These are phyloP conservation scores for Leptographium radiaticola DNA, from an alignment of 2,329 filamentous ascomycete genomes.

Conservation along the genomic window DNA sequence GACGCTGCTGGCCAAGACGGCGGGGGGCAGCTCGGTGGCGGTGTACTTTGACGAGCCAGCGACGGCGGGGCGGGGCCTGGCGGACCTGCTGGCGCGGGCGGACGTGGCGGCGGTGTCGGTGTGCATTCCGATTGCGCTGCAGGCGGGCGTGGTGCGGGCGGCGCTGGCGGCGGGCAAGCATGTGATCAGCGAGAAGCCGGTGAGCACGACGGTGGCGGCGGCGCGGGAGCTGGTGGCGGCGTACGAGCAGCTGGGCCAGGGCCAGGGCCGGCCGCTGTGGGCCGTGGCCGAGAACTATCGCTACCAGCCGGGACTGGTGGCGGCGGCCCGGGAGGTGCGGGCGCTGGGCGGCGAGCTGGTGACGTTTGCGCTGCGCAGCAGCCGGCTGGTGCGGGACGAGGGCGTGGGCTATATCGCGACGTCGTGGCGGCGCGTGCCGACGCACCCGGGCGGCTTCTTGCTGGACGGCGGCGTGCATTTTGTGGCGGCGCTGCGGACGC, in stretches of 20 bases:
- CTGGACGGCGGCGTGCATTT: constrained; percentile 67
- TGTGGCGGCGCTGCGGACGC: constrained; percentile 45
- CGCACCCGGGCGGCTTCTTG: constrained; percentile 63
- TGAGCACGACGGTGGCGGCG: constrained; percentile 38
- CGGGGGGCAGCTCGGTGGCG: constrained; percentile 19
- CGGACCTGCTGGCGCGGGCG: constrained; percentile 36
- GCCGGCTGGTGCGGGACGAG: constrained; percentile 24
- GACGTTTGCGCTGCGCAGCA: constrained; percentile 27
- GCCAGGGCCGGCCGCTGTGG: constrained; percentile 28
- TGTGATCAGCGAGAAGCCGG: constrained; percentile 57
- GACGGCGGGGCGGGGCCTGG: constrained; percentile 27
- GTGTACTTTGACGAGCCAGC: constrained; percentile 45
- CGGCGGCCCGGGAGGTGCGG: constrained; percentile 13
- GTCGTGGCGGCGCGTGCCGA: constrained; percentile 50
- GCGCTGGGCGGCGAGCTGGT: constrained; percentile 14
- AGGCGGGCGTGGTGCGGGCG: constrained; percentile 44
- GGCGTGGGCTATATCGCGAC: constrained; percentile 36
- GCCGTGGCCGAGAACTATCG: constrained; percentile 63
- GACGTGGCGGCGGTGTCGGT: constrained; percentile 45
- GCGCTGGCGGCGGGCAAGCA: constrained; percentile 54
- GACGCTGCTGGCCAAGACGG: constrained; percentile 22
- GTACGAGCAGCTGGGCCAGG: constrained; percentile 11
- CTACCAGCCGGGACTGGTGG: constrained; percentile 20
- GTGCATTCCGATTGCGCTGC: constrained; percentile 48
- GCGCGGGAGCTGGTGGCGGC: constrained; percentile 16